Conservation (phyloP, 148 eudicot species). For the Euryodendron excelsum region DNA sequence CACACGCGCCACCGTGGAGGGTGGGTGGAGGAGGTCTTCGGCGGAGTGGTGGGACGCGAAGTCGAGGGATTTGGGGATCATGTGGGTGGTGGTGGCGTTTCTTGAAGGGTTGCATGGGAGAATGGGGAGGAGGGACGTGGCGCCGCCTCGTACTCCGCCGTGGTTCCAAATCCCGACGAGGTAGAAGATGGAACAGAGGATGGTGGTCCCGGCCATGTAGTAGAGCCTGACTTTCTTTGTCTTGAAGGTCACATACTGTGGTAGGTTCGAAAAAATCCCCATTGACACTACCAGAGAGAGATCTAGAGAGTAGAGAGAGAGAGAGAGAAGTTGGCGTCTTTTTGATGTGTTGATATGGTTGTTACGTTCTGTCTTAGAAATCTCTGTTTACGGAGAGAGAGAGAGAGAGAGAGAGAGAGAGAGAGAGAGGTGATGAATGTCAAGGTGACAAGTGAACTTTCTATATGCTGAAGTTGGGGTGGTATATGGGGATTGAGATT, state of each 20-base stretch:
- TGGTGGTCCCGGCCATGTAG: constrained; percentile 26
- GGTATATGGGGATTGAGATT: too few species aligned
- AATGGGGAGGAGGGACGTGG: constrained; percentile 22
- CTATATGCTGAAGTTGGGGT: too few species aligned
- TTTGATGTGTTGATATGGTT: background rate
- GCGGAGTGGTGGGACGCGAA: constrained; percentile 59
- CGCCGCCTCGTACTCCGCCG: too few species aligned
- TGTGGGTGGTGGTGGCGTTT: background rate
- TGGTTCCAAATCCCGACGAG: constrained; percentile 37
- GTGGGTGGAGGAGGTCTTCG: constrained; percentile 17
- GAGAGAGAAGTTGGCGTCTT: constrained; percentile 12
- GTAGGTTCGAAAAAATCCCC: constrained; percentile 24
- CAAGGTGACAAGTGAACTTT: too few species aligned
- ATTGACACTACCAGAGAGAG: constrained; percentile 15
- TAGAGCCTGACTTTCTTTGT: constrained; percentile 29
- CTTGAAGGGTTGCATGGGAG: constrained; percentile 2
- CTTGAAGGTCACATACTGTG: constrained; percentile 16
- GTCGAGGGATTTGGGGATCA: constrained; percentile 42
- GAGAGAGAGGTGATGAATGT: background rate
- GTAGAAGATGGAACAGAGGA: constrained; percentile 37
- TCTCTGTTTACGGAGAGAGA: background rate
- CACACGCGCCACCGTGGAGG: constrained; percentile 30
- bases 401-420: background rate
- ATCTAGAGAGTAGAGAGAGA: too few species aligned
- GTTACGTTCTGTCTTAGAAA: background rate